Evolutionary conservation across 2,329 filamentous ascomycete genomes (phyloP), one percentile per base, ranked within the genome.

Genomic region (Rutstroemia sp.): DNA sequence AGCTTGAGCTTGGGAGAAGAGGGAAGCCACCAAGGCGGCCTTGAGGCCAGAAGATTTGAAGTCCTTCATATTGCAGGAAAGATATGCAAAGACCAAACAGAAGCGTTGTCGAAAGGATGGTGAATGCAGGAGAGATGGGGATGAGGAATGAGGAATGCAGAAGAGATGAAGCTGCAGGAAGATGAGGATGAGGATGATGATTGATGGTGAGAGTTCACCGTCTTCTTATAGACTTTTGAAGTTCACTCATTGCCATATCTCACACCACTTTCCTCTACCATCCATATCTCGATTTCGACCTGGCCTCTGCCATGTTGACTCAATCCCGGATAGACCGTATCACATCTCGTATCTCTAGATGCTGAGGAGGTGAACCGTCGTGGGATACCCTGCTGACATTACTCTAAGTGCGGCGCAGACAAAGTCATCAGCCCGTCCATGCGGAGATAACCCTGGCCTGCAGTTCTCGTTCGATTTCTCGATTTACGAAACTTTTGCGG

Each of bases 161-260:
- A 10, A 42, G 39, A 5, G 39, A 17, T 17, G 39, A 42, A 8
- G 39, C 38, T 38, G n/a, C 21, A 3, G 17, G 34, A 50, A 1
- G 23, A 17, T 49, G 37, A 12, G 27, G 37, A 48, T 39, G 41
- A 41, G 21, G 48, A 47, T 52, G 12, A 9, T 52, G 48, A 16
- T 51, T 44, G 39, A 56, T 49, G 16, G 25, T 8, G 30, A 56
- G 47, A 52, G 23, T 45, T 52, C 30, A 23, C 16, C 27, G 3
- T 3, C 39, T 56, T 51, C 34, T 50, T 56, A 56, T 56, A 56
- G 19, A 39, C n/a, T 37, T 52, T 44, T 45, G 10, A 25, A 44
- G 8, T 50, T 37, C 46, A 55, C 50, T 27, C 39, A 42, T 19
- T 23, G n/a, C 46, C 23, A 44, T 21, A 25, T 19, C 17, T 5